A percentile compares a stretch with the other conserved stretches of the same genome.
Evolutionary conservation across 192 early-diverging fungal genomes (phyloP).

Genomic region (Podila epicladia): DNA sequence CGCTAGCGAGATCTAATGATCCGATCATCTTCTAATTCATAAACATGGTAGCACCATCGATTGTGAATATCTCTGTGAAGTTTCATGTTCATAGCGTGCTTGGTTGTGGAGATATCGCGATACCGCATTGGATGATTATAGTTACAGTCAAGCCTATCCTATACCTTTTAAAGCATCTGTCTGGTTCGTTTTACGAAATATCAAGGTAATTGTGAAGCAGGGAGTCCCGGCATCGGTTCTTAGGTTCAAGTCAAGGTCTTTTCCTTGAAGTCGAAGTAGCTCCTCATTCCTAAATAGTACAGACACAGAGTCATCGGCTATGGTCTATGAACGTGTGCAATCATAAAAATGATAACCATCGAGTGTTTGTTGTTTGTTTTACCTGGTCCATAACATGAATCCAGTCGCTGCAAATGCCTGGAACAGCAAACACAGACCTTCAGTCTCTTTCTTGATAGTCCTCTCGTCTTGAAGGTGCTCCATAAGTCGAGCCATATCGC

Average conservation of each 20-base stretch:
- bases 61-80: no score
- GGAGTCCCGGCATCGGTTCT: background rate
- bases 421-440: conserved; percentile 15
- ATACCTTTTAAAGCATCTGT: conserved; percentile 7
- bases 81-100: no score
- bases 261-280: background rate
- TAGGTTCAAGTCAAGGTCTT: background rate
- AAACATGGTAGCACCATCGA: no score
- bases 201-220: conserved; percentile 6
- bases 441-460: background rate
- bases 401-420: conserved; percentile 26
- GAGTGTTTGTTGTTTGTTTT: no score
- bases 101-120: no score
- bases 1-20: no score
- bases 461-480: background rate
- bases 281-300: conserved; percentile 22
- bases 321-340: no score
- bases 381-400: background rate
- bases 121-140: no score
- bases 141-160: no score
- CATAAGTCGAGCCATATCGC: conserved; percentile 4
- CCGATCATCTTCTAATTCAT: no score
- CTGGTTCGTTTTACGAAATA: conserved; percentile 20
- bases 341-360: no score
- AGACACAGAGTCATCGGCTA: no score